Conservation (phyloP, 257 asterid species). For the Fraxinus pennsylvanica region DNA sequence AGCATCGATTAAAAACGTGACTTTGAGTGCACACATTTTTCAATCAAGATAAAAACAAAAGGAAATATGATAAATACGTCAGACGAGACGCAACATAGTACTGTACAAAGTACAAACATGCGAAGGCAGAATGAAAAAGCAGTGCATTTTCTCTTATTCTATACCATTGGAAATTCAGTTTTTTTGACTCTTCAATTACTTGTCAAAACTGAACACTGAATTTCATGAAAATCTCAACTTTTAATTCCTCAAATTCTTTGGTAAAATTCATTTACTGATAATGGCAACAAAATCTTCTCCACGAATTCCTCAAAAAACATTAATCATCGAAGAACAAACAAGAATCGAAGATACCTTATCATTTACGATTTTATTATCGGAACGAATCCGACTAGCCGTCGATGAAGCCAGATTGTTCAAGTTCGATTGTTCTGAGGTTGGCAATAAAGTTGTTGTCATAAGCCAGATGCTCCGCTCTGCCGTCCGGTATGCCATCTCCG, state of each 20-base stretch:
- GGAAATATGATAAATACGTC: too few relatives aligned
- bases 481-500: slow-evolving; percentile 51
- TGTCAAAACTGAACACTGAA: not conserved
- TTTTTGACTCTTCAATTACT: not conserved
- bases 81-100: too few relatives aligned
- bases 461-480: slow-evolving; percentile 63
- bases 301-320: slow-evolving; percentile 27
- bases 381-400: slow-evolving; percentile 43
- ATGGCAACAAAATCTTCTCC: slow-evolving; percentile 43
- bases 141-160: not conserved
- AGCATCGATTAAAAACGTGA: too few relatives aligned
- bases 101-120: not conserved
- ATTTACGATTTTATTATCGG: slow-evolving; percentile 48
- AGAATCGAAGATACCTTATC: slow-evolving; percentile 49
- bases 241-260: not conserved
- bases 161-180: not conserved
- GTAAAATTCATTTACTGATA: not conserved
- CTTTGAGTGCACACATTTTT: too few relatives aligned
- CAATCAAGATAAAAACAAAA: too few relatives aligned
- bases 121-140: not conserved
- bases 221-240: not conserved
- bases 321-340: slow-evolving; percentile 35
- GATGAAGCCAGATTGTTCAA: slow-evolving; percentile 57
- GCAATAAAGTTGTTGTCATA: slow-evolving; percentile 55
- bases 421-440: slow-evolving; percentile 57